These are phyloP conservation scores for Capsicum chinense DNA, from an alignment of 257 asterid species.

Conservation along the genomic window DNA sequence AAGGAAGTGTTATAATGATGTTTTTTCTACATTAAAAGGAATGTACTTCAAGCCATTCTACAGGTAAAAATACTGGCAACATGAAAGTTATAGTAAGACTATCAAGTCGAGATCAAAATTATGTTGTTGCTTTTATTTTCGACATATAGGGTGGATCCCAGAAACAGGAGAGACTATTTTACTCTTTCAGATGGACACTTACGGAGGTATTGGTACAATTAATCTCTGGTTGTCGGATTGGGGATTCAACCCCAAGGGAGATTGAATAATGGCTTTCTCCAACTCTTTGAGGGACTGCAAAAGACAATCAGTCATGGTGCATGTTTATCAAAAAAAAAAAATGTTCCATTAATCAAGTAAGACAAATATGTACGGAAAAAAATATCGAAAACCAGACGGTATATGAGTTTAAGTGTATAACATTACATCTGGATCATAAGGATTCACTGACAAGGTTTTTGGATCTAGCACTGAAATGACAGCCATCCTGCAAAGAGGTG, in stretches of 20 bases:
- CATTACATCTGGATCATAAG: slow-evolving; percentile 83
- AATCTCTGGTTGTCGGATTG: slow-evolving; percentile 71
- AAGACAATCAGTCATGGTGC: slow-evolving; percentile 17
- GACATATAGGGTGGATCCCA: not conserved
- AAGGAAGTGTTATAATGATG: not conserved
- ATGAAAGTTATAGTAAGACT: not conserved
- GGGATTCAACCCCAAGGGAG: slow-evolving; percentile 94
- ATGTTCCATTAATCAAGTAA: slow-evolving; percentile 5
- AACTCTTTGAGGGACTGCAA: slow-evolving; percentile 82
- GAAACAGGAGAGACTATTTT: not conserved
- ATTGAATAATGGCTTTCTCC: slow-evolving; percentile 84
- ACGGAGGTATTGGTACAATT: slow-evolving; percentile 90
- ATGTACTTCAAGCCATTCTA: not conserved
- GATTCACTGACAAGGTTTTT: slow-evolving; percentile 82
- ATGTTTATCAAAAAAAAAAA: not conserved
- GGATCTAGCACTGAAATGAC: slow-evolving; percentile 87
- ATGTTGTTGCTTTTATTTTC: not conserved
- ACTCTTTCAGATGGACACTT: slow-evolving; percentile 40
- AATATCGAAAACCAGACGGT: not conserved
- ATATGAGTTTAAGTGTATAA: slow-evolving; percentile 31
- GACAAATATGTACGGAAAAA: not conserved
- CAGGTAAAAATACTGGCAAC: not conserved
- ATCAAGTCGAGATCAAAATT: not conserved
- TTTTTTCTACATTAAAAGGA: not conserved
- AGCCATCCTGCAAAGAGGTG: slow-evolving; percentile 85